Base-by-base conservation (phyloP, 495 filamentous ascomycete species). In the Aspergillus bridgeri region DNA sequence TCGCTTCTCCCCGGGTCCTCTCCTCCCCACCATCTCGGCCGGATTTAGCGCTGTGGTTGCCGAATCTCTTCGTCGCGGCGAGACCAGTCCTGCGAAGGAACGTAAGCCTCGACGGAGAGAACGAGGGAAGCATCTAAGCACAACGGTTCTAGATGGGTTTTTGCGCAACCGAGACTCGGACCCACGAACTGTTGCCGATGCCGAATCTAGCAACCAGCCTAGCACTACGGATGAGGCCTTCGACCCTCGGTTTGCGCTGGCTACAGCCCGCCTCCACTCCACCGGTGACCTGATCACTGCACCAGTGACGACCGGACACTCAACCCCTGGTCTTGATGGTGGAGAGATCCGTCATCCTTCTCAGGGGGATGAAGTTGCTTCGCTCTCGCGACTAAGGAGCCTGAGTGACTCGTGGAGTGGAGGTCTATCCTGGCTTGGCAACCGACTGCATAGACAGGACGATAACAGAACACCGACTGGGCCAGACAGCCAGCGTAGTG, bases 1-100 rank as follows among this genome's bases (percentile, higher is more conserved):
- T 44, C 71, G 73, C 21, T 74, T 81, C 54, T 78, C 74, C 0
- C 83, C 80, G 17, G 77, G 74, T 19, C 78, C 77, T 5, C 64
- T 81, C 24, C 69, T 79, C 20, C 75, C 77, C 3, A 78, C 83
- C 5, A 69, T 86, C 0, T 85, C 83, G 0, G 77, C 77, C 15
- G 74, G 80, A 19, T 76, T 86, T 53, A 83, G 75, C 65, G 83
- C 79, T 2, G 78, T 86, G 3, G 82, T 86, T 6, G 85, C 84
- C 5, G 86, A 89, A 60, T 80, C 81, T 19, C 64, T 86, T 5
- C 78, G 82, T 24, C 78, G 82, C 9, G 81, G 81, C 22, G 73
- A 79, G 53, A 68, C 65, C 21, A 75, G 65, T 38, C 69, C 74
- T n/a, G 62, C 64, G 27, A 77, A 74, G 49, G 68, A 74, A 17